A percentile compares a stretch with the other conserved stretches of the same genome.
phyloP scores from a whole-genome alignment of 345 rosid genomes.

The Cardamine resedifolia region DNA sequence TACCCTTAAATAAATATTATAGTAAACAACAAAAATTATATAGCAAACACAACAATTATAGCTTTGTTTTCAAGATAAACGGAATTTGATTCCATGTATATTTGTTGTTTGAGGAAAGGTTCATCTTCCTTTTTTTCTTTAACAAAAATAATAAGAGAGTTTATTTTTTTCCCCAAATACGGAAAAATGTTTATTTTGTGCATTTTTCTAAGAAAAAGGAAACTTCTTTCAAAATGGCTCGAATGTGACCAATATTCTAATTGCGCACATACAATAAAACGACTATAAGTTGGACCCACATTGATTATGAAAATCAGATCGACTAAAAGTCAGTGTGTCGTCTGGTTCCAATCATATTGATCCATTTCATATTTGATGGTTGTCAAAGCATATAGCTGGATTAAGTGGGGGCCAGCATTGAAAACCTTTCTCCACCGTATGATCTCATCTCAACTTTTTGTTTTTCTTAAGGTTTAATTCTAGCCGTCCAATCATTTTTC shows the following conservation, averaged over 20 bases:
- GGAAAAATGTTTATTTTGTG: not conserved
- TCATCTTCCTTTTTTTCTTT: not conserved
- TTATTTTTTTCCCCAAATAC: not conserved
- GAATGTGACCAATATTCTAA: not conserved
- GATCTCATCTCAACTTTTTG: constrained; percentile 18
- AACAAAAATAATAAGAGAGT: not conserved
- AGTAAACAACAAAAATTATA: too few species aligned
- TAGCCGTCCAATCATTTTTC: not conserved
- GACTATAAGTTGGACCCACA: constrained; percentile 27
- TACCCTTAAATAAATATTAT: not conserved
- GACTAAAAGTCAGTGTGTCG: constrained; percentile 35
- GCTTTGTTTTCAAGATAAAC: not conserved
- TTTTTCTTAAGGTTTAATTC: not conserved
- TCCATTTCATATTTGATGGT: constrained; percentile 55
- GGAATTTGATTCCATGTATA: not conserved
- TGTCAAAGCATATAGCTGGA: constrained; percentile 37
- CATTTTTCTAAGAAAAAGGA: not conserved
- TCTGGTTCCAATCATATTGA: constrained; percentile 63
- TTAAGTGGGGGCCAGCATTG: constrained; percentile 21
- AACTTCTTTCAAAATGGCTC: not conserved
- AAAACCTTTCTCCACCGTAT: constrained; percentile 27
- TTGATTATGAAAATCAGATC: constrained; percentile 23
- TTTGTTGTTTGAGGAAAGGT: not conserved
- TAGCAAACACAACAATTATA: not conserved
- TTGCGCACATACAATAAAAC: not conserved